These are phyloP conservation scores for Rhododendron vialii DNA, from an alignment of 148 eudicot species.

Conservation along the genomic window DNA sequence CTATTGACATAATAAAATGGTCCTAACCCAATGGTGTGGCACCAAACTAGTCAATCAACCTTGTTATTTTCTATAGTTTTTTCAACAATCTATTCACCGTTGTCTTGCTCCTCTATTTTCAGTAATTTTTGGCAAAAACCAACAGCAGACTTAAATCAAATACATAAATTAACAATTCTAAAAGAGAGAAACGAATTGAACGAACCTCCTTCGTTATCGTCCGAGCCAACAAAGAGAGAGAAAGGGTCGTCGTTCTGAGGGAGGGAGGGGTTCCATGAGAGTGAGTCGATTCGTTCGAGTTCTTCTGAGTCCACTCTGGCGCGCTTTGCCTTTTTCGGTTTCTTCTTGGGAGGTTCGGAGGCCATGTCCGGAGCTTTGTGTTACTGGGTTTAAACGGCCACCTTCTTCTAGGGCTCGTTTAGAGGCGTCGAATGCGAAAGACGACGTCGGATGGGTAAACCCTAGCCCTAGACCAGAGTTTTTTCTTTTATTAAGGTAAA, in stretches of 20 bases:
- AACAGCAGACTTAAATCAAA: background rate
- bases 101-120: background rate
- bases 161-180: background rate
- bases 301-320: slow-evolving; percentile 24
- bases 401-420: background rate
- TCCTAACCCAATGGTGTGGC: background rate
- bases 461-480: too few species aligned
- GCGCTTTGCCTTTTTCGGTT: slow-evolving; percentile 17
- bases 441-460: too few species aligned
- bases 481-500: too few species aligned
- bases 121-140: background rate
- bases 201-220: slow-evolving; percentile 66
- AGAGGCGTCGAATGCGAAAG: too few species aligned
- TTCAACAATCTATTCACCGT: background rate
- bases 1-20: background rate
- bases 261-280: slow-evolving; percentile 63
- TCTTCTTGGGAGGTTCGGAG: slow-evolving; percentile 17
- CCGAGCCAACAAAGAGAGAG: slow-evolving; percentile 42
- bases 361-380: slow-evolving; percentile 19
- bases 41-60: background rate
- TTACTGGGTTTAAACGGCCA: background rate
- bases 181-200: background rate
- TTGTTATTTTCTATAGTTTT: background rate
- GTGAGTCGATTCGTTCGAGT: slow-evolving; percentile 47
- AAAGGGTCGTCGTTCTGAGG: slow-evolving; percentile 42